These are phyloP conservation scores for Botrytis cinerea DNA, from an alignment of 2,329 filamentous ascomycete genomes.

Conservation along the genomic window DNA sequence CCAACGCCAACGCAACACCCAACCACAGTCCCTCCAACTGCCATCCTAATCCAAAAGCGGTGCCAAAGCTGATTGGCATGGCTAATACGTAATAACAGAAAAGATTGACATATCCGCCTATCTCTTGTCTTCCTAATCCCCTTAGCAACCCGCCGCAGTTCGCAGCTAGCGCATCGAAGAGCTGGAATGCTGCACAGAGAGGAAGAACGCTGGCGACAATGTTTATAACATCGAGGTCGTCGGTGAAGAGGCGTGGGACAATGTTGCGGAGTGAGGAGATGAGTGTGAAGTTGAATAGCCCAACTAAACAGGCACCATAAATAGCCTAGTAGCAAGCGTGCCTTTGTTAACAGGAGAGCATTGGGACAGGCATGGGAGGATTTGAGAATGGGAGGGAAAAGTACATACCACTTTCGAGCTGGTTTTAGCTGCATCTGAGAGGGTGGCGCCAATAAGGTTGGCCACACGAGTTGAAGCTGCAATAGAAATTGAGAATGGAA, in stretches of 20 bases:
- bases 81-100: slow-evolving; percentile 85
- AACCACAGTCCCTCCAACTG: slow-evolving; percentile 79
- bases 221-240: slow-evolving; percentile 67
- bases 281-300: slow-evolving; percentile 73
- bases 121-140: slow-evolving; percentile 83
- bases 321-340: slow-evolving; percentile 51
- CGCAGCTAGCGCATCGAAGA: slow-evolving; percentile 80
- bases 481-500: slow-evolving; percentile 89
- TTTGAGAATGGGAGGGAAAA: background rate
- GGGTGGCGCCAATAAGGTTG: slow-evolving; percentile 85
- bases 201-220: slow-evolving; percentile 73
- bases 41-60: slow-evolving; percentile 77
- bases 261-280: slow-evolving; percentile 68
- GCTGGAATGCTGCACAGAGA: slow-evolving; percentile 82
- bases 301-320: slow-evolving; percentile 66
- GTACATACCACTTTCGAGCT: slow-evolving; percentile 66
- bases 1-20: slow-evolving; percentile 66
- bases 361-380: background rate
- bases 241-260: slow-evolving; percentile 78
- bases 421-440: slow-evolving; percentile 77
- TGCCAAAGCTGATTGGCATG: slow-evolving; percentile 77
- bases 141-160: slow-evolving; percentile 83
- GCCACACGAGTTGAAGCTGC: slow-evolving; percentile 86
- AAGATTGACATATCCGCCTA: slow-evolving; percentile 87
- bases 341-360: slow-evolving; percentile 12